Evolutionary conservation across 352 stramenopile genomes (phyloP).

Genomic region (Blastocystis sp.): DNA sequence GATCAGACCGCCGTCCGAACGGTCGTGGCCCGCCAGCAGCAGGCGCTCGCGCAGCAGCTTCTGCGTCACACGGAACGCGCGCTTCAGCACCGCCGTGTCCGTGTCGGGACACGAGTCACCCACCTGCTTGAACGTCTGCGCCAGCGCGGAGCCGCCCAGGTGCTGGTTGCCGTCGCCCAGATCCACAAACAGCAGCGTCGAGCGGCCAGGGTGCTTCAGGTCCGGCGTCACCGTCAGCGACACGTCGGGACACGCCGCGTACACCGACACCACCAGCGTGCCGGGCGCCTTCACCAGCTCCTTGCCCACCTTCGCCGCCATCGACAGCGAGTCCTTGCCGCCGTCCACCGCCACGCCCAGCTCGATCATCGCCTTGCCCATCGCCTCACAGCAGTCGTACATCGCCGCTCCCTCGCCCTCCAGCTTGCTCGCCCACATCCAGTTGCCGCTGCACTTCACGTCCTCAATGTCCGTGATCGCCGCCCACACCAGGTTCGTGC

Average conservation of each 20-base stretch:
- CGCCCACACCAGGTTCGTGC: slow-evolving; percentile 96
- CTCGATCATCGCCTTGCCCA: slow-evolving; percentile 84
- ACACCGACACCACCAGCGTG: slow-evolving; percentile 91
- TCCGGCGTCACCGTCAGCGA: slow-evolving; percentile 92
- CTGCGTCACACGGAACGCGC: slow-evolving; percentile 61
- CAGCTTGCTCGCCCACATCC: slow-evolving; percentile 98
- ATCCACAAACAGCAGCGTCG: slow-evolving; percentile 85
- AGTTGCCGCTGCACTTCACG: slow-evolving; percentile 94
- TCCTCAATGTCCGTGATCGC: slow-evolving; percentile 81
- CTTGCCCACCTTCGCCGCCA: slow-evolving; percentile 81
- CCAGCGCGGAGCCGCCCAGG: slow-evolving; percentile 85
- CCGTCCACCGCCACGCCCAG: slow-evolving; percentile 92
- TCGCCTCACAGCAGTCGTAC: slow-evolving; percentile 90
- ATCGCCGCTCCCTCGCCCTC: slow-evolving; percentile 89
- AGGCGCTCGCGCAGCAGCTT: slow-evolving; percentile 74
- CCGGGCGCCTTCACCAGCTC: slow-evolving; percentile 93
- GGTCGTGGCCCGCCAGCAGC: slow-evolving; percentile 87
- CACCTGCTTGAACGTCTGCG: slow-evolving; percentile 74
- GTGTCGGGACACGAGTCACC: slow-evolving; percentile 77
- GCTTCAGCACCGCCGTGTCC: slow-evolving; percentile 79
- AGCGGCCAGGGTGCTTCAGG: slow-evolving; percentile 76
- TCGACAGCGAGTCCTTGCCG: slow-evolving; percentile 96
- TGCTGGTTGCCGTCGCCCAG: slow-evolving; percentile 75
- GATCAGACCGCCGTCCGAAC: slow-evolving; percentile 89
- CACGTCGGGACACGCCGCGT: slow-evolving; percentile 88